Conservation (phyloP, 352 stramenopile species). For the Globisporangium splendens region DNA sequence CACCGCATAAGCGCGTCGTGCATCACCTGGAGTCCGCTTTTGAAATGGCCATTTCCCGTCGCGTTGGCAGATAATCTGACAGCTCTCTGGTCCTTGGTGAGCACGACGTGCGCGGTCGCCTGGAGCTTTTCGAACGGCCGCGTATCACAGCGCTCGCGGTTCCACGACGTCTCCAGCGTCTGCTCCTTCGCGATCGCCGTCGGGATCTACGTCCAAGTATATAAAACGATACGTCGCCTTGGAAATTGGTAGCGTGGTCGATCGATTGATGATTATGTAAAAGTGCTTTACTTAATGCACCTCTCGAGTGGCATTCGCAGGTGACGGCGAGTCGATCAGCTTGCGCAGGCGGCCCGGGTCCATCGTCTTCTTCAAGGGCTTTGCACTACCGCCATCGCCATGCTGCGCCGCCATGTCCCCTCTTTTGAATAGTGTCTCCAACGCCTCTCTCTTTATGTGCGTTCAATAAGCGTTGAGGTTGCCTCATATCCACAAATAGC, state of each 20-base stretch:
- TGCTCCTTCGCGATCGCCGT: constrained; percentile 34
- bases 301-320: constrained; percentile 33
- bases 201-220: constrained; percentile 15
- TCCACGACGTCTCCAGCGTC: constrained; percentile 48
- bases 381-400: constrained; percentile 16
- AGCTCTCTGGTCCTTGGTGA: constrained; percentile 31
- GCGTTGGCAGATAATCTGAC: not conserved
- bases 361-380: constrained; percentile 34
- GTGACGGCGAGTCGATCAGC: constrained; percentile 52
- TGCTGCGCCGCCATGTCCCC: constrained; percentile 9
- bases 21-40: constrained; percentile 17
- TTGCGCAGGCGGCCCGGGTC: constrained; percentile 54
- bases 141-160: constrained; percentile 52
- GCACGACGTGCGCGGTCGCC: constrained; percentile 26
- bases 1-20: constrained; percentile 14
- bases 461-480: no score
- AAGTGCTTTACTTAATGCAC: constrained; percentile 1
- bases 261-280: no score
- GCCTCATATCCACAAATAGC: no score
- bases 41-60: no score
- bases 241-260: not conserved
- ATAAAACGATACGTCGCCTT: not conserved
- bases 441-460: no score
- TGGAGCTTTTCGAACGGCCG: constrained; percentile 44
- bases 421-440: no score